phyloP scores from a whole-genome alignment of 495 filamentous ascomycete genomes.

The Apiosordaria backusii region DNA sequence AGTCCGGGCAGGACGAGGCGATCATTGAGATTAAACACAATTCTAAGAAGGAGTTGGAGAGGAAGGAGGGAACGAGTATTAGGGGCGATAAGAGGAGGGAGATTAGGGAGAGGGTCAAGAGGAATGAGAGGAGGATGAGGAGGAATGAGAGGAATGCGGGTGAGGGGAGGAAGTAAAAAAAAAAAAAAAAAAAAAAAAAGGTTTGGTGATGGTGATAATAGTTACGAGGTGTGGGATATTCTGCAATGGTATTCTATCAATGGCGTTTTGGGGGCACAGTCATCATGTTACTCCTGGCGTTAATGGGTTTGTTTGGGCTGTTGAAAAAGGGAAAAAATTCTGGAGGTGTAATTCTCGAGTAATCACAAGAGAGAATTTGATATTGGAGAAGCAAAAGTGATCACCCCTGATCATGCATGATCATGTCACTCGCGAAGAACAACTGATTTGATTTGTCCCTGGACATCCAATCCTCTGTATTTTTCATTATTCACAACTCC shows the following conservation, averaged over 20 bases:
- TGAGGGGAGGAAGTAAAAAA: slow-evolving; percentile 34
- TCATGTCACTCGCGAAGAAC: background rate
- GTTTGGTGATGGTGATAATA: background rate
- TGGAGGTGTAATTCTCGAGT: too few relatives aligned
- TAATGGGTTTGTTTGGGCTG: too few relatives aligned
- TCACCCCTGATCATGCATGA: too few relatives aligned
- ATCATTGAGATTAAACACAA: slow-evolving; percentile 87
- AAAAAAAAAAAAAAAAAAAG: slow-evolving; percentile 16
- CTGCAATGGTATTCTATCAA: background rate
- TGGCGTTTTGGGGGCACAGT: background rate
- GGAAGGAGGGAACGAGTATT: slow-evolving; percentile 55
- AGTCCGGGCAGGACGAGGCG: slow-evolving; percentile 62
- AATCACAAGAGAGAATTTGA: too few relatives aligned
- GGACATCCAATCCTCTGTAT: background rate
- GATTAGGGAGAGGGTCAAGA: slow-evolving; percentile 58
- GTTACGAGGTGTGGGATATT: too few relatives aligned
- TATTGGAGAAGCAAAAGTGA: too few relatives aligned
- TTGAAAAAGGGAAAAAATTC: too few relatives aligned
- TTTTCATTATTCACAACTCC: background rate
- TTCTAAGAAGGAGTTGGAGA: slow-evolving; percentile 66
- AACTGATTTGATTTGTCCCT: background rate
- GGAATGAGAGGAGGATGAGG: slow-evolving; percentile 67
- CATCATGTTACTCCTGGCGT: too few relatives aligned
- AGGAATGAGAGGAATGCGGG: slow-evolving; percentile 57
- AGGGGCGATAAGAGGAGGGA: slow-evolving; percentile 61